Evolutionary conservation across 345 rosid species (phyloP), one percentile per base, ranked within the genome.

Genomic region (Draba incana): DNA sequence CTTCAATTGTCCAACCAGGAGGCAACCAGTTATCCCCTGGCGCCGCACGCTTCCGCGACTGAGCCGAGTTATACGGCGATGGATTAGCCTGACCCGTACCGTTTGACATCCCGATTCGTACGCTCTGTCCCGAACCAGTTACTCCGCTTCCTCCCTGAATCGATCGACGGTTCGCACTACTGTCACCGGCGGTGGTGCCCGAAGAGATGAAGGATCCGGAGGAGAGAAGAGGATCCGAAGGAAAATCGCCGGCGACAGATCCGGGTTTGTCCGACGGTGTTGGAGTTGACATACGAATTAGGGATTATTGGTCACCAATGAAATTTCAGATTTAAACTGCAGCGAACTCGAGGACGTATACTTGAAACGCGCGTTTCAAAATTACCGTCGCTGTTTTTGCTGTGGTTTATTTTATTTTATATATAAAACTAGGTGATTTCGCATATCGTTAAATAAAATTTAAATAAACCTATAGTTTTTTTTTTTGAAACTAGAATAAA

Each of bases 1-100:
- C 95, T 77, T 89, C 93, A 15, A 94, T 79, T 35, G 48, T 8
- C 99, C 99, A 94, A 62, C 88, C 88, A 49, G 84, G 51, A 23
- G 99, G 99, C 57, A 88, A 38, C 84, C 87, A 85, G 28, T 28
- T 61, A 24, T 75, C 85, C 4, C 74, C 37, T 4, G 74, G 30
- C 31, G 31, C 31, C 31, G 31, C 31, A 28, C 31, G 31, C 31
- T 28, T 28, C 31, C 31, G 31, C 31, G 31, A 28, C 3, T 28
- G 66, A 1, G 2, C 3, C 3, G 31, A 28, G 3, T 28, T 5
- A 28, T 4, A 4, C 31, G 31, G 31, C 3, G 31, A 28, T 2
- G 31, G 31, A 28, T 28, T 6, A 49, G 46, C 63, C 57, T 51
- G 42, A 31, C 58, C 4, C 31, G 5, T 28, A 28, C 31, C 31